Evolutionary conservation across 1,284 basidiomycete genomes (phyloP).

Genomic region (Pisolithus thermaeus): DNA sequence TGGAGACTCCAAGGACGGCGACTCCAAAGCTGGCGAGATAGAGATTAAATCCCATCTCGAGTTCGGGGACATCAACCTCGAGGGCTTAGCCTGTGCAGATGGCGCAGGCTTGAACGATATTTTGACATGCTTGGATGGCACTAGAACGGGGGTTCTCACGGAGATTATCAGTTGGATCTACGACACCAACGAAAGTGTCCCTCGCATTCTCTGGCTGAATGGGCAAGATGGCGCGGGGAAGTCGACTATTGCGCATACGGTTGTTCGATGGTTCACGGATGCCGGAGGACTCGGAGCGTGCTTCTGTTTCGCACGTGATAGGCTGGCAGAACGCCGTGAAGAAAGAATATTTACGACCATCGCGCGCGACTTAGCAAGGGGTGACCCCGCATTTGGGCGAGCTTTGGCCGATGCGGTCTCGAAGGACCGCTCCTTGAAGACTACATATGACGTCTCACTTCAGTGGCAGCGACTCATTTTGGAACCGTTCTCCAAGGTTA

Average conservation of each 20-base stretch:
- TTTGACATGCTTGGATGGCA: constrained; percentile 5
- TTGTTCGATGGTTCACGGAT: constrained; percentile 7
- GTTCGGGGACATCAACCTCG: too few species aligned
- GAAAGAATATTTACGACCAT: constrained; percentile 10
- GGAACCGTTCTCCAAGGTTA: not conserved
- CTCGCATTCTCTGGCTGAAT: constrained; percentile 11
- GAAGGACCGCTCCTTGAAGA: not conserved
- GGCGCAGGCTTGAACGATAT: not conserved
- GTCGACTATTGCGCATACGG: constrained; percentile 13
- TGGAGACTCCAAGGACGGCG: too few species aligned
- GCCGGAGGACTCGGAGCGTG: constrained; percentile 9
- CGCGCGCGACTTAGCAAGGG: not conserved
- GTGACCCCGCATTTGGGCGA: not conserved
- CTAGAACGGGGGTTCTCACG: not conserved
- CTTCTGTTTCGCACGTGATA: not conserved
- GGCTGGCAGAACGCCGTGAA: not conserved
- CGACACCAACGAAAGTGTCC: not conserved
- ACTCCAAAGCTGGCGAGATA: too few species aligned
- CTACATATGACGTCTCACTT: not conserved
- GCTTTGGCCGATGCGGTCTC: constrained; percentile 1
- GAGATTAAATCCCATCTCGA: too few species aligned
- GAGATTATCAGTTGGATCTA: constrained; percentile 8
- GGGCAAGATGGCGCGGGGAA: constrained; percentile 3
- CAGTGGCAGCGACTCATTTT: not conserved
- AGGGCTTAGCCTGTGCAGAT: not conserved